A percentile compares a stretch with the other conserved stretches of the same genome.
Evolutionary conservation across 805 yeast genomes (phyloP).

Genomic region (Saturnispora kantuleensis): DNA sequence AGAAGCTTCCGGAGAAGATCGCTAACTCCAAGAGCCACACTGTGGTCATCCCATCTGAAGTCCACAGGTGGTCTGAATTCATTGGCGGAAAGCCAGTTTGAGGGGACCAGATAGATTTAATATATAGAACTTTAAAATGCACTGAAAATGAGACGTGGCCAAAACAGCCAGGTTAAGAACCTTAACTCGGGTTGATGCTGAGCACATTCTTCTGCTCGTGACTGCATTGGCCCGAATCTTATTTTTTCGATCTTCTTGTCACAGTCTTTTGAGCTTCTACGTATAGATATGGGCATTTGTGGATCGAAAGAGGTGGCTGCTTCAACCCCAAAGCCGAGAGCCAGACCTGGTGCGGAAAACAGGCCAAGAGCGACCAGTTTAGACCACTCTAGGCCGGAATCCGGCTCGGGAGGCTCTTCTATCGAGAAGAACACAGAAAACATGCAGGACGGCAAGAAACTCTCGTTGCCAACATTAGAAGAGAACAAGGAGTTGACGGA

Average conservation of each 20-base stretch:
- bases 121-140: background rate
- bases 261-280: too few species aligned
- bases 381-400: background rate
- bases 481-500: conserved; percentile 8
- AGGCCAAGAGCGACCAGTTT: background rate
- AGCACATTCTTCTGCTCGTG: background rate
- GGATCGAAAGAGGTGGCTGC: conserved; percentile 13
- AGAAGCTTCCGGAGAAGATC: conserved; percentile 50
- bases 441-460: background rate
- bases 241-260: background rate
- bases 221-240: too few species aligned
- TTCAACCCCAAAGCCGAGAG: background rate
- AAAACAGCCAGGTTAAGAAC: background rate
- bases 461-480: conserved; percentile 6
- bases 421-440: background rate
- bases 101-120: conserved; percentile 1
- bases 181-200: background rate
- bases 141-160: background rate
- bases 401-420: background rate
- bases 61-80: conserved; percentile 92
- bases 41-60: conserved; percentile 72
- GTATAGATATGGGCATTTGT: conserved; percentile 12
- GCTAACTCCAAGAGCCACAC: conserved; percentile 32
- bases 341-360: background rate
- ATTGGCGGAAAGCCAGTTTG: conserved; percentile 87